Conservation (phyloP, 2,329 filamentous ascomycete species). For the Periconia macrospinosa region DNA sequence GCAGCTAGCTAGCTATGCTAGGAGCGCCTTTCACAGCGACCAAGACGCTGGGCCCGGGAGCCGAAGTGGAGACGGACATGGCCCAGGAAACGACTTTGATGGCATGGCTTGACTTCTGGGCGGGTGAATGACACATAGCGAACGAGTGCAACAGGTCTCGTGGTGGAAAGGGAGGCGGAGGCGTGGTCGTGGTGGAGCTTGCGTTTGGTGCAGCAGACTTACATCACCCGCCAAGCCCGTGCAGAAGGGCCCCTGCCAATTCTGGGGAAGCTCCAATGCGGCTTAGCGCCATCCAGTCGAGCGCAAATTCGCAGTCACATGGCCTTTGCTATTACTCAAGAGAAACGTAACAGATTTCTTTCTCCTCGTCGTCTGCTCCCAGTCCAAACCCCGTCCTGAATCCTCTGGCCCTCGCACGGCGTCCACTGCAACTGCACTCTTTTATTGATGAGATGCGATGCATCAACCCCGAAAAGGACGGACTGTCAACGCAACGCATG, state of each 20-base stretch:
- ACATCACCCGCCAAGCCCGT: constrained; percentile 16
- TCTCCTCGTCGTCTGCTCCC: neutral
- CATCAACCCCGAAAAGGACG: too few species aligned
- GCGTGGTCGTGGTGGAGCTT: constrained; percentile 7
- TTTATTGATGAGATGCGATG: too few species aligned
- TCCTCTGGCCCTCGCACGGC: too few species aligned
- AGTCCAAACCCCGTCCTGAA: too few species aligned
- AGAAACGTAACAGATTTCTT: neutral
- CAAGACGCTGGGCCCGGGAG: constrained; percentile 26
- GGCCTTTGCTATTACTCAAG: neutral
- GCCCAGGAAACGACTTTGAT: constrained; percentile 7
- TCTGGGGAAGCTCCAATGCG: constrained; percentile 1
- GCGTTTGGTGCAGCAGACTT: constrained; percentile 19
- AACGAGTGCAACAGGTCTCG: too few species aligned
- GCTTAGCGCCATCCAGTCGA: neutral
- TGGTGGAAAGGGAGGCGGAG: constrained; percentile 15
- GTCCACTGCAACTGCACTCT: too few species aligned
- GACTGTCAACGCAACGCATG: too few species aligned
- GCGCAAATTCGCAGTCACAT: constrained; percentile 2
- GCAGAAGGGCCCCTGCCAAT: neutral
- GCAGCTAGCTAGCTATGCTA: too few species aligned
- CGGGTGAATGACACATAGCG: constrained; percentile 25
- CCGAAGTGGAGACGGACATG: constrained; percentile 24
- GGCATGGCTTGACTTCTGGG: constrained; percentile 6
- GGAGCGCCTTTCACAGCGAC: constrained; percentile 9